Percentiles rank a stretch among this genome's conserved stretches.
Evolutionary conservation across 495 filamentous ascomycete species (phyloP).

Genomic region (Ascodesmis nigricans): DNA sequence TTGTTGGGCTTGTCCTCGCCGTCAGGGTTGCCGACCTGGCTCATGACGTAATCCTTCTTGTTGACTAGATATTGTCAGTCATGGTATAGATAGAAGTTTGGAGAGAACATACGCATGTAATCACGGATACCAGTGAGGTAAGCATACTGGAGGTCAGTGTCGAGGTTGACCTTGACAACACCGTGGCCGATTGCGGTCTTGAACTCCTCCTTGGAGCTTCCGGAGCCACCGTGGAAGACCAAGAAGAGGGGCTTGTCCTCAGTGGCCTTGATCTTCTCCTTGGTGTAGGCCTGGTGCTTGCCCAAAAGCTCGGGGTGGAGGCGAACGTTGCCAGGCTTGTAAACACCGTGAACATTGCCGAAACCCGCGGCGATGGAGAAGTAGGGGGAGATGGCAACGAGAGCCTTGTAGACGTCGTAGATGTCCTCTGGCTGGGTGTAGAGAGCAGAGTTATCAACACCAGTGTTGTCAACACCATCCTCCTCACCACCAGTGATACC

Average conservation of each 20-base stretch:
- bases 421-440: conserved; percentile 98
- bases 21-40: conserved; percentile 81
- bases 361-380: conserved; percentile 97
- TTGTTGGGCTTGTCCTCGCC: conserved; percentile 96
- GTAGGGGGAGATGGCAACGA: conserved; percentile 64
- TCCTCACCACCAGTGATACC: conserved; percentile 92
- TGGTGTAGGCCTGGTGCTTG: conserved; percentile 84
- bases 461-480: conserved; percentile 73
- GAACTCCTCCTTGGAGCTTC: conserved; percentile 74
- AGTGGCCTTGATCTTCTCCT: conserved; percentile 40
- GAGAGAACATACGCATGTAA: conserved; percentile 35
- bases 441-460: conserved; percentile 81
- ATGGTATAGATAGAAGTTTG: background rate
- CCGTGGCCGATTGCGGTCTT: conserved; percentile 67
- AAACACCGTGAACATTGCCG: conserved; percentile 98
- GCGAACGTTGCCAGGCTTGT: conserved; percentile 94
- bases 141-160: conserved; percentile 65
- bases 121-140: conserved; percentile 83
- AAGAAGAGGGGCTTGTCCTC: conserved; percentile 90
- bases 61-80: conserved; percentile 24
- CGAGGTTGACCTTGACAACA: conserved; percentile 95
- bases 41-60: conserved; percentile 84
- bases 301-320: conserved; percentile 80
- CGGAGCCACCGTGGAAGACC: conserved; percentile 96
- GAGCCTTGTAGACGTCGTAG: conserved; percentile 61